Percentiles rank a stretch among this genome's conserved stretches.
phyloP scores from a whole-genome alignment of 495 filamentous ascomycete genomes.

The Hyaloscypha variabilis region DNA sequence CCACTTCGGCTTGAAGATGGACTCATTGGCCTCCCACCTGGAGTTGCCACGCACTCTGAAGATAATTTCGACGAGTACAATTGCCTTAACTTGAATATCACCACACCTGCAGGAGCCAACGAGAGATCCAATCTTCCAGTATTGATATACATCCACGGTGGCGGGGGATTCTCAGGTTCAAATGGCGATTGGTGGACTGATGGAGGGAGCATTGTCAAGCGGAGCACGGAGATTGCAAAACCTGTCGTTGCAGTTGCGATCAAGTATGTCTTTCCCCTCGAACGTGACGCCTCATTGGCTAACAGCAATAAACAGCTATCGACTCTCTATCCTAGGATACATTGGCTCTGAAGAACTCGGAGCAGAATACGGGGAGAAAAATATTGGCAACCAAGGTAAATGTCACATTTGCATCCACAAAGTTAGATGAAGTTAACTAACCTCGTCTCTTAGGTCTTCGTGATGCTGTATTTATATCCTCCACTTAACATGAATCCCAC shows the following conservation, averaged over 20 bases:
- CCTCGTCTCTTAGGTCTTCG: background rate
- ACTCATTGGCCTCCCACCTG: conserved; percentile 9
- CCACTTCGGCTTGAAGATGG: conserved; percentile 4
- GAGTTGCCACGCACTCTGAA: background rate
- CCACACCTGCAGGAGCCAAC: conserved; percentile 32
- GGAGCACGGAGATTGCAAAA: conserved; percentile 11
- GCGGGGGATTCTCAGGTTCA: conserved; percentile 14
- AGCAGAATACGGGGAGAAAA: conserved; percentile 6
- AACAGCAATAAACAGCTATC: conserved; percentile 14
- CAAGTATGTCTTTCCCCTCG: conserved; percentile 9
- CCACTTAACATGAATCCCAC: too few relatives aligned
- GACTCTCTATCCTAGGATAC: conserved; percentile 19
- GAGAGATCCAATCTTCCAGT: conserved; percentile 36
- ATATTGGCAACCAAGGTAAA: conserved; percentile 17
- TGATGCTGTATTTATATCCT: conserved; percentile 1
- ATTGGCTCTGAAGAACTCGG: conserved; percentile 19
- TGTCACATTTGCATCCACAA: too few relatives aligned
- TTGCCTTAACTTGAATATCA: conserved; percentile 48
- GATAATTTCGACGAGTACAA: conserved; percentile 42
- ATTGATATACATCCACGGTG: conserved; percentile 48
- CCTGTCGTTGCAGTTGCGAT: conserved; percentile 17
- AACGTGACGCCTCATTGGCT: too few relatives aligned
- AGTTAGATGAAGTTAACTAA: background rate
- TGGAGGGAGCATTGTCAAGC: conserved; percentile 14
- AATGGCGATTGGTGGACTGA: conserved; percentile 25